A percentile compares a stretch with the other conserved stretches of the same genome.
Conservation (phyloP, 768 basidiomycete species). For the Xanthoconium purpureum region DNA sequence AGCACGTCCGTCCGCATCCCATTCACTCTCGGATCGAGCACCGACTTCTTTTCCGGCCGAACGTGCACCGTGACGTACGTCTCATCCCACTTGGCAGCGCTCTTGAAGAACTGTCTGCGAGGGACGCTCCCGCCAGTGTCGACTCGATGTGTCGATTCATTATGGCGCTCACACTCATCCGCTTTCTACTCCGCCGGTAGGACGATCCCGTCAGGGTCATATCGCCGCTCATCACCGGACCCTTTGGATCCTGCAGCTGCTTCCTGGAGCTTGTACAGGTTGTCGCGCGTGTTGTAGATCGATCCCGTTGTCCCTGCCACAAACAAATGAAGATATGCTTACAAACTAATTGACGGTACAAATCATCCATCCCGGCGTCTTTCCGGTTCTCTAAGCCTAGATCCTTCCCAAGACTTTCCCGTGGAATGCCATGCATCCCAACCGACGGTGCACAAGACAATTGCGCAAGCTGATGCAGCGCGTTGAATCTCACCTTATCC, state of each 20-base stretch:
- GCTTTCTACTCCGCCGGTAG: slow-evolving; percentile 42
- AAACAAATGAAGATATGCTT: slow-evolving; percentile 28
- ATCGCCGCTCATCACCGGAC: slow-evolving; percentile 43
- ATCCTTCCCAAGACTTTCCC: slow-evolving; percentile 61
- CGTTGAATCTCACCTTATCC: slow-evolving; percentile 69
- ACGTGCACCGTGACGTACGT: slow-evolving; percentile 23
- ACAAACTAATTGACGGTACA: slow-evolving; percentile 75
- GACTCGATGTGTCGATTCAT: slow-evolving; percentile 58
- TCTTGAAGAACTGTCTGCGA: slow-evolving; percentile 60
- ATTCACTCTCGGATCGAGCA: slow-evolving; percentile 18
- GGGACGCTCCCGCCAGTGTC: slow-evolving; percentile 31
- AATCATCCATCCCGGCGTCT: slow-evolving; percentile 46
- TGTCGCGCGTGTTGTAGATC: slow-evolving; percentile 60
- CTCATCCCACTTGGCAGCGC: slow-evolving; percentile 38
- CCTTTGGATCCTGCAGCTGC: slow-evolving; percentile 46
- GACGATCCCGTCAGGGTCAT: slow-evolving; percentile 52
- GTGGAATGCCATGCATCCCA: slow-evolving; percentile 78
- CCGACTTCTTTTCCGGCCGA: slow-evolving; percentile 20
- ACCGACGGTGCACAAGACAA: slow-evolving; percentile 80
- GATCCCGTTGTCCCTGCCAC: background rate
- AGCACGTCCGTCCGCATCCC: slow-evolving; percentile 13
- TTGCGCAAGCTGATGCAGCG: slow-evolving; percentile 54
- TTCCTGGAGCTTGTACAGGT: slow-evolving; percentile 58
- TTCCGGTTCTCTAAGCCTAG: slow-evolving; percentile 50
- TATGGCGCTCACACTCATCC: slow-evolving; percentile 70